These are phyloP conservation scores for Candida maesae DNA, from an alignment of 805 yeast species.

Conservation along the genomic window DNA sequence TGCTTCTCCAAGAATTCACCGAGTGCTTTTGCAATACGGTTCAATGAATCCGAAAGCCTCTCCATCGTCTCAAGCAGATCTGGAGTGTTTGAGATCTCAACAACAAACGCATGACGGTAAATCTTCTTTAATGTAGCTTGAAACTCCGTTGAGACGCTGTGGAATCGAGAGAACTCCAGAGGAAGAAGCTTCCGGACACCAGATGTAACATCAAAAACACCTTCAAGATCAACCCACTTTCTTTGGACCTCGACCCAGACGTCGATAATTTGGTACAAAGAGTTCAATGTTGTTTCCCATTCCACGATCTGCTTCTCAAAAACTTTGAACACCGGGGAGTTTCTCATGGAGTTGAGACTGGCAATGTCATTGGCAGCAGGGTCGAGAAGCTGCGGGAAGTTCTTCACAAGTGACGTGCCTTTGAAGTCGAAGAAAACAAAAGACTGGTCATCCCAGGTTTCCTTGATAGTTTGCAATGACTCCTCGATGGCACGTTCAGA, in stretches of 20 bases:
- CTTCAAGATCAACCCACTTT: conserved; percentile 85
- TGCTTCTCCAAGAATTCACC: conserved; percentile 78
- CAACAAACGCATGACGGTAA: conserved; percentile 43
- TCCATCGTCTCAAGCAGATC: conserved; percentile 45
- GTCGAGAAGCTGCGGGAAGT: conserved; percentile 64
- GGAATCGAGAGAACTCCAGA: conserved; percentile 63
- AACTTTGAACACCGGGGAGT: conserved; percentile 54
- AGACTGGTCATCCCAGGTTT: conserved; percentile 49
- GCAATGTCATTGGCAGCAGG: conserved; percentile 57
- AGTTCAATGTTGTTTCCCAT: conserved; percentile 55
- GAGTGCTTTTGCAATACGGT: conserved; percentile 58
- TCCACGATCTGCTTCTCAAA: conserved; percentile 56
- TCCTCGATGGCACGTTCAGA: conserved; percentile 67
- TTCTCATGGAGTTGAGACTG: conserved; percentile 63
- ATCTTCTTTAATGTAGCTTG: conserved; percentile 46
- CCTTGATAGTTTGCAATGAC: conserved; percentile 45
- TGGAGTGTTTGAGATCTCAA: conserved; percentile 52
- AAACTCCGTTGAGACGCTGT: conserved; percentile 58
- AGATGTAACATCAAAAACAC: conserved; percentile 59
- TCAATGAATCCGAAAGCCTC: conserved; percentile 51
- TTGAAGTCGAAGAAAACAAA: conserved; percentile 54
- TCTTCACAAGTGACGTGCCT: conserved; percentile 53
- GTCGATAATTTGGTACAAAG: conserved; percentile 50
- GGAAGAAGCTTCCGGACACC: conserved; percentile 67
- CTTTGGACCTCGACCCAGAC: conserved; percentile 81